Conservation (phyloP, 2,329 filamentous ascomycete genomes). For the Diaporthe amygdali region DNA sequence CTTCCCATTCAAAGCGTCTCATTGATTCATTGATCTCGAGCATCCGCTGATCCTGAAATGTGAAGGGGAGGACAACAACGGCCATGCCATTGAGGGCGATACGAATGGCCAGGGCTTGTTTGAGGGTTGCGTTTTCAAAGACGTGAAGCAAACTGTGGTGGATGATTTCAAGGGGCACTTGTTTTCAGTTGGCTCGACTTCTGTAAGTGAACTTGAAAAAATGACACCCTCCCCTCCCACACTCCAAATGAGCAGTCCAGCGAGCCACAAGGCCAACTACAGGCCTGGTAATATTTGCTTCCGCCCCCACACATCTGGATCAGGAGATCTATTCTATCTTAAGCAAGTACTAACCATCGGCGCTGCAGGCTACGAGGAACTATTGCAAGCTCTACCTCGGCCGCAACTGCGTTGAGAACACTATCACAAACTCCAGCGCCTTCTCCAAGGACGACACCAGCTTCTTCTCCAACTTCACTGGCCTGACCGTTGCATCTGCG, state of each 20-base stretch:
- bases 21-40: not conserved
- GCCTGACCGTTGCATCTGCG: not conserved
- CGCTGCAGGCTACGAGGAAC: conserved; percentile 21
- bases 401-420: conserved; percentile 57
- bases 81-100: conserved; percentile 61
- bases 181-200: conserved; percentile 27
- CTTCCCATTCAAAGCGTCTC: not conserved
- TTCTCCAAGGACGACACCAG: not conserved
- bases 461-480: conserved; percentile 9
- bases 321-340: not conserved
- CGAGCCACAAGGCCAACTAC: no score
- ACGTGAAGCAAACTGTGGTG: conserved; percentile 50
- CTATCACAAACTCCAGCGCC: not conserved
- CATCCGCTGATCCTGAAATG: not conserved
- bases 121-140: conserved; percentile 64
- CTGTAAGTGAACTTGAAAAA: not conserved
- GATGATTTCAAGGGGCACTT: conserved; percentile 27
- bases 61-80: conserved; percentile 47
- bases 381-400: conserved; percentile 51
- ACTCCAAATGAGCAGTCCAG: no score
- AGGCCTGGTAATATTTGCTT: no score
- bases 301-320: no score
- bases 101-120: conserved; percentile 50
- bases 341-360: conserved; percentile 31
- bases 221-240: no score